These are phyloP conservation scores for Pythium phragmitis DNA, from an alignment of 352 stramenopile genomes.

Conservation along the genomic window DNA sequence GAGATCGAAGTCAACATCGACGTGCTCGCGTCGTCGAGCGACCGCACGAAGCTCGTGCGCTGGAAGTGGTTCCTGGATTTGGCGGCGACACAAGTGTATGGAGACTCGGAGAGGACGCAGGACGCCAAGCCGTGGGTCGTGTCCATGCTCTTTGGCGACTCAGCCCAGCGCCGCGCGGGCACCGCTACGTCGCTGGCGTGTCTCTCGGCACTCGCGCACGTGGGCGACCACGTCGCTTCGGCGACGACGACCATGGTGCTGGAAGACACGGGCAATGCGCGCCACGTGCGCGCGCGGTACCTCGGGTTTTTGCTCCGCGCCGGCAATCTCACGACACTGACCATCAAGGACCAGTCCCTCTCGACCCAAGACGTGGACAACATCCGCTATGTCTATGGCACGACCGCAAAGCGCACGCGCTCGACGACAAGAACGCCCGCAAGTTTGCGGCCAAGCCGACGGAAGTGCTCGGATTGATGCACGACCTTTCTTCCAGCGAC, in stretches of 20 bases:
- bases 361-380: background rate
- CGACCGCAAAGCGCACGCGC: background rate
- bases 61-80: slow-evolving; percentile 11
- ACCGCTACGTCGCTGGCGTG: background rate
- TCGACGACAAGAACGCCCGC: slow-evolving; percentile 1
- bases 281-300: slow-evolving; percentile 9
- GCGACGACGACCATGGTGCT: slow-evolving; percentile 5
- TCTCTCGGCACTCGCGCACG: slow-evolving; percentile 1
- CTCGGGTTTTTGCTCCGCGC: slow-evolving; percentile 6
- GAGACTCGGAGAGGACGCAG: background rate
- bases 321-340: background rate
- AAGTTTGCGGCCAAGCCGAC: background rate
- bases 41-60: background rate
- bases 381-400: slow-evolving; percentile 5
- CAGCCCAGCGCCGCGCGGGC: background rate
- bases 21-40: background rate
- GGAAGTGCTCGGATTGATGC: slow-evolving; percentile 3
- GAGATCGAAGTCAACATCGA: background rate
- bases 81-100: background rate
- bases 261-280: background rate
- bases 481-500: background rate
- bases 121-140: background rate
- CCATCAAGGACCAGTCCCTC: background rate
- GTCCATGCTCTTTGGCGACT: background rate
- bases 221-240: background rate